Percentiles rank a stretch among this genome's conserved stretches.
Conservation (phyloP, 352 stramenopile species). For the Phytophthora litchii region DNA sequence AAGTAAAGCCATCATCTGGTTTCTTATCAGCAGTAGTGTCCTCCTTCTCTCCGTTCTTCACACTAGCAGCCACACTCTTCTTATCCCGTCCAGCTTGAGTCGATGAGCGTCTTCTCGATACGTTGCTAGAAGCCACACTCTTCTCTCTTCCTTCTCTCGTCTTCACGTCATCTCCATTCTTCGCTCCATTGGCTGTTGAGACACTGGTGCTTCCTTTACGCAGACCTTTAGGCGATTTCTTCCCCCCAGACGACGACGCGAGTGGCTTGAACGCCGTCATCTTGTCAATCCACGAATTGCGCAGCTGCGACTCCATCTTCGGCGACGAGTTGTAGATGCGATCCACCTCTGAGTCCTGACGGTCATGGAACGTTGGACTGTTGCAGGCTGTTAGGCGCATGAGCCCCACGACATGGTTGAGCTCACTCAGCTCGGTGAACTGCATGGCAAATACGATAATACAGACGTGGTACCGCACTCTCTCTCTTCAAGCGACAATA, state of each 20-base stretch:
- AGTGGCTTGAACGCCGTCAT: constrained; percentile 79
- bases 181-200: constrained; percentile 7
- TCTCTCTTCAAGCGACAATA: constrained; percentile 10
- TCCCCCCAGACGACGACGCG: constrained; percentile 23
- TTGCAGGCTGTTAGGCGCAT: constrained; percentile 84
- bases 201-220: constrained; percentile 34
- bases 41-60: constrained; percentile 23
- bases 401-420: constrained; percentile 83
- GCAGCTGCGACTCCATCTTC: constrained; percentile 87
- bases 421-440: constrained; percentile 89
- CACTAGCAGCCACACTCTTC: constrained; percentile 22
- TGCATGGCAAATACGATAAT: constrained; percentile 55
- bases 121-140: constrained; percentile 28
- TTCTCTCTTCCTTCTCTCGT: constrained; percentile 33
- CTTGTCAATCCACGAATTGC: constrained; percentile 90
- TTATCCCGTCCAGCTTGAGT: constrained; percentile 36
- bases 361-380: constrained; percentile 89
- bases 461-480: constrained; percentile 4
- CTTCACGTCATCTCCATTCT: constrained; percentile 26
- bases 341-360: constrained; percentile 89
- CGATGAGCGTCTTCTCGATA: constrained; percentile 32
- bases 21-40: constrained; percentile 26
- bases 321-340: constrained; percentile 91
- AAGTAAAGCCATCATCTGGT: constrained; percentile 58
- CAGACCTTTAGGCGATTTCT: constrained; percentile 54